Evolutionary conservation across 768 basidiomycete species (phyloP).

Genomic region (Pleurotus djamor): DNA sequence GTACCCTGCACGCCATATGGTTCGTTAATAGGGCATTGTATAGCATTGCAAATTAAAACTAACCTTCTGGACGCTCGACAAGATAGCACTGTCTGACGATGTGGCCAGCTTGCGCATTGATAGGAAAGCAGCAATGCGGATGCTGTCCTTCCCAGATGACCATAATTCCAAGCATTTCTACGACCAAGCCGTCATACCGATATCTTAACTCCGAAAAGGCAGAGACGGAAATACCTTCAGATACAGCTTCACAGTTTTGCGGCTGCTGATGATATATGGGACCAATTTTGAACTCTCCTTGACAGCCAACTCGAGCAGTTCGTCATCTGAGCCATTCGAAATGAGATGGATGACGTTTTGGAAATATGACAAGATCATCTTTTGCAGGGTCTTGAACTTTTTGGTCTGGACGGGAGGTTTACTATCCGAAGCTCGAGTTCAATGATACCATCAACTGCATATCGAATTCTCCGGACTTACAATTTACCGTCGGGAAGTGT

Average conservation of each 20-base stretch:
- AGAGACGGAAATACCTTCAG: conserved; percentile 60
- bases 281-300: conserved; percentile 86
- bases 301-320: conserved; percentile 67
- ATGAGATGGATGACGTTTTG: conserved; percentile 81
- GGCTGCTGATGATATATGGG: conserved; percentile 82
- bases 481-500: conserved; percentile 79
- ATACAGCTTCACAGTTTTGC: conserved; percentile 84
- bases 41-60: conserved; percentile 11
- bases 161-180: conserved; percentile 84
- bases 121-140: conserved; percentile 84
- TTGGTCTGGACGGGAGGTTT: conserved; percentile 81
- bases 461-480: conserved; percentile 42
- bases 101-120: conserved; percentile 80
- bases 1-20: conserved; percentile 53
- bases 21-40: background rate
- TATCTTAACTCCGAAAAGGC: background rate
- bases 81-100: conserved; percentile 72
- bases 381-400: conserved; percentile 84
- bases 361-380: conserved; percentile 87
- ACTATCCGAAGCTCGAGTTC: conserved; percentile 34
- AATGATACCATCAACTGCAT: background rate
- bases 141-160: conserved; percentile 77
- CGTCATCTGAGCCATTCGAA: conserved; percentile 68
- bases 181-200: conserved; percentile 4
- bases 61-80: conserved; percentile 89